Evolutionary conservation across 2,329 filamentous ascomycete genomes (phyloP).

Genomic region (Blastomyces gilchristii): DNA sequence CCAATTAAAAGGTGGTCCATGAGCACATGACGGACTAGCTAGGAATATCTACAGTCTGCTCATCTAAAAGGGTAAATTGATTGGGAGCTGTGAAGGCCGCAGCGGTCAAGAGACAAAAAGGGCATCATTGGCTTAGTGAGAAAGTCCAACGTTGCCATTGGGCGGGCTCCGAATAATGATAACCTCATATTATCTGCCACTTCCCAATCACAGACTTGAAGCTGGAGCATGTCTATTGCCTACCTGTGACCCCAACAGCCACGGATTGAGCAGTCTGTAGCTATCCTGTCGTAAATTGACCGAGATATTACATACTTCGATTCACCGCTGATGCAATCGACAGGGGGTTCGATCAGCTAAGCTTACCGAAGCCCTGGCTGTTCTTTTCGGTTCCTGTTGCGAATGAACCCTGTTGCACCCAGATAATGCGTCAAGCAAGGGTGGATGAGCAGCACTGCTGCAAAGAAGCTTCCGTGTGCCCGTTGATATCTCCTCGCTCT

Average conservation of each 20-base stretch:
- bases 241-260: background rate
- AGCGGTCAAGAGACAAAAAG: too few species aligned
- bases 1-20: background rate
- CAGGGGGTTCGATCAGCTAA: too few species aligned
- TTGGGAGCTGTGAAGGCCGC: background rate
- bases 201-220: background rate
- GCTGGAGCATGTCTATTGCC: background rate
- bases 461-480: background rate
- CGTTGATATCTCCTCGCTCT: background rate
- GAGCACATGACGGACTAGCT: background rate
- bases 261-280: background rate
- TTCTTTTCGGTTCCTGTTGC: background rate
- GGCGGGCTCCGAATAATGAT: background rate
- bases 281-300: background rate
- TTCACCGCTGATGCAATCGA: background rate
- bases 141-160: too few species aligned
- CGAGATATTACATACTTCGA: background rate
- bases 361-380: background rate
- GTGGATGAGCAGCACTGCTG: background rate
- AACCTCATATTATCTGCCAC: background rate
- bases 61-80: background rate
- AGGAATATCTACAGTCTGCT: background rate
- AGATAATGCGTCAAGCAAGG: background rate
- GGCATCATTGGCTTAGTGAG: too few species aligned
- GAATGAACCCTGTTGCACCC: background rate